Evolutionary conservation across 805 yeast species (phyloP), one percentile per base, ranked within the genome.

Genomic region (Candida ponderosae): DNA sequence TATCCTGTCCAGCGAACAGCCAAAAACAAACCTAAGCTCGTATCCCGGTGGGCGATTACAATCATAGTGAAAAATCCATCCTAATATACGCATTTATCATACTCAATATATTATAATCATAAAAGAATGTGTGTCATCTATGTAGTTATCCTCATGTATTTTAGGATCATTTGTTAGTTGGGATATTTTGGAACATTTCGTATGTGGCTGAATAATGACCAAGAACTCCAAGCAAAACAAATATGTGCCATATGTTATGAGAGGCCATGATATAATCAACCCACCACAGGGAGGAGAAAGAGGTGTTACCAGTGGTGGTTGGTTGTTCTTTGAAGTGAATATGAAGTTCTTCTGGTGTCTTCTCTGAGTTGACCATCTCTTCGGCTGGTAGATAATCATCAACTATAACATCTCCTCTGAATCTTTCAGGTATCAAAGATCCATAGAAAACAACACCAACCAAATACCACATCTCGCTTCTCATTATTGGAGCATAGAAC

Each of bases 201-300:
- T 86, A 63, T 29, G 87, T 65, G 13, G 94, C 90, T 39, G 68
- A 66, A 59, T 89, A 93, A 59, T 90, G 97, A 24, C 94, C 95
- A 31, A 83, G 59, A n/a, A 87, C 78, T 3, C 98, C 98, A 19
- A 83, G 68, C 15, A 93, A 72, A 23, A 93, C 98, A 54, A 83
- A 86, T 11, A 87, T 56, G 61, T 90, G 98, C 98, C 98, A 90
- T 23, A 90, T 66, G 51, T 88, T 89, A 59, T 90, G 98, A 28
- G 96, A 85, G 31, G 77, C 72, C 37, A 79, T 66, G 20, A 73
- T 57, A 56, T 81, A 83, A 48, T 84, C 93, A 14, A 79, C 79
- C 90, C 96, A 88, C 90, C 82, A 90, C 17, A 83, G 56, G 1
- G 87, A 76, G 27, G 60, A 49, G 37, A 79, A 68, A 14, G 62